A percentile compares a stretch with the other conserved stretches of the same genome.
Evolutionary conservation across 2,329 filamentous ascomycete genomes (phyloP).

Genomic region (Sporothrix curviconia): DNA sequence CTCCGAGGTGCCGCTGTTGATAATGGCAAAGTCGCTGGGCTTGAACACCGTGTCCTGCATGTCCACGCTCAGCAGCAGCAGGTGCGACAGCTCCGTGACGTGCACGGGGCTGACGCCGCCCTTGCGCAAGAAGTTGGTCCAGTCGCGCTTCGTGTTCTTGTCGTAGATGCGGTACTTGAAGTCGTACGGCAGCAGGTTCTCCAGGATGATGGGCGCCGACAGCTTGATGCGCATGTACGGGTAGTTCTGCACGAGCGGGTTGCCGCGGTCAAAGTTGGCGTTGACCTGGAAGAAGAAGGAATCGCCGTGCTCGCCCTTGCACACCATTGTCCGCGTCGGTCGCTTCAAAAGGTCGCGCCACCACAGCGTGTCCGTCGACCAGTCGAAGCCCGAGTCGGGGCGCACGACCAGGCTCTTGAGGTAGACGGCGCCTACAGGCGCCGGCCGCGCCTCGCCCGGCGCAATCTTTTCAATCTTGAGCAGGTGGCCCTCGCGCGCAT

Average conservation of each 20-base stretch:
- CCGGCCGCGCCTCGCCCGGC: slow-evolving; percentile 81
- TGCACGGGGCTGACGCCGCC: slow-evolving; percentile 96
- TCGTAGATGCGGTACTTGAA: slow-evolving; percentile 99
- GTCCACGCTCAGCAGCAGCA: slow-evolving; percentile 86
- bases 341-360: slow-evolving; percentile 86
- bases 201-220: slow-evolving; percentile 85
- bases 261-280: slow-evolving; percentile 73
- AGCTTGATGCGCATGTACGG: slow-evolving; percentile 92
- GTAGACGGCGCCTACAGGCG: slow-evolving; percentile 85
- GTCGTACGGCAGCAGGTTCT: slow-evolving; percentile 92
- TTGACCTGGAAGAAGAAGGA: slow-evolving; percentile 97
- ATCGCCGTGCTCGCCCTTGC: slow-evolving; percentile 77
- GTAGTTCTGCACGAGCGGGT: slow-evolving; percentile 75
- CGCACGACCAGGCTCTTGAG: slow-evolving; percentile 82
- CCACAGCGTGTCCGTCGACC: slow-evolving; percentile 83
- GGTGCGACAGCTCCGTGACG: slow-evolving; percentile 89
- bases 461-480: slow-evolving; percentile 97
- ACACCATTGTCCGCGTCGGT: slow-evolving; percentile 81
- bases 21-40: slow-evolving; percentile 91
- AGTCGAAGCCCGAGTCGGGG: slow-evolving; percentile 90
- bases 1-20: slow-evolving; percentile 81
- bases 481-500: slow-evolving; percentile 76
- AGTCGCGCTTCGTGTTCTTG: slow-evolving; percentile 97
- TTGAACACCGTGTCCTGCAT: slow-evolving; percentile 96
- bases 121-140: slow-evolving; percentile 96